Conservation (phyloP, 345 rosid species). For the Ailanthus altissimus region DNA sequence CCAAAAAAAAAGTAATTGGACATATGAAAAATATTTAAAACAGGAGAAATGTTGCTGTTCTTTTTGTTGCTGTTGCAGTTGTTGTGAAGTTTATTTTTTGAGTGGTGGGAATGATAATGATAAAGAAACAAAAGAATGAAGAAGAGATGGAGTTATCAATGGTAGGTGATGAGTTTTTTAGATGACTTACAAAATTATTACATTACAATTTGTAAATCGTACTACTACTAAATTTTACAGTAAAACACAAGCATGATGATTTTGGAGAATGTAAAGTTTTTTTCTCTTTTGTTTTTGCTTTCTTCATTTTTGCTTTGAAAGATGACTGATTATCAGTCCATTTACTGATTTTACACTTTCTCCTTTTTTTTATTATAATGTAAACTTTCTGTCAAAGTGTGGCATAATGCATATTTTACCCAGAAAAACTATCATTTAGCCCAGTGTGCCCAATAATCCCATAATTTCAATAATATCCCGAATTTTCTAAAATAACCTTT, state of each 20-base stretch:
- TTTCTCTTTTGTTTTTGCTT: background rate
- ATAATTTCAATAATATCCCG: too few relatives aligned
- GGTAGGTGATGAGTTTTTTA: slow-evolving; percentile 69
- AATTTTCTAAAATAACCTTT: too few relatives aligned
- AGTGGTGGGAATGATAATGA: slow-evolving; percentile 25
- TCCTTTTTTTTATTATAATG: background rate
- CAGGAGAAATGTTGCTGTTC: background rate
- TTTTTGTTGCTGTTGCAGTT: slow-evolving; percentile 3
- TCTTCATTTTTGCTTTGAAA: slow-evolving; percentile 14
- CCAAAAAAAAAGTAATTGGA: slow-evolving; percentile 18
- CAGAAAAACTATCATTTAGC: background rate
- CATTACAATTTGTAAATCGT: background rate
- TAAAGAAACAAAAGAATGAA: slow-evolving; percentile 9
- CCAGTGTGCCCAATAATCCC: too few relatives aligned
- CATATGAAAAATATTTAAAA: slow-evolving; percentile 23
- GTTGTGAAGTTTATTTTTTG: background rate
- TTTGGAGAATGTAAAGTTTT: background rate
- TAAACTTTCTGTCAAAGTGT: background rate
- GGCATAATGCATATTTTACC: background rate
- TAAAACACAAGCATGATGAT: slow-evolving; percentile 30
- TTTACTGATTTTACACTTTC: slow-evolving; percentile 14
- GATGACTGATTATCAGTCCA: slow-evolving; percentile 25
- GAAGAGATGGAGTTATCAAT: slow-evolving; percentile 73
- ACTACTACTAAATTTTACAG: slow-evolving; percentile 5
- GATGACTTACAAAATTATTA: slow-evolving; percentile 25